Percentiles rank a stretch among this genome's conserved stretches.
phyloP scores from a whole-genome alignment of 371 early-diverging fungal genomes.

The Circinella minor region DNA sequence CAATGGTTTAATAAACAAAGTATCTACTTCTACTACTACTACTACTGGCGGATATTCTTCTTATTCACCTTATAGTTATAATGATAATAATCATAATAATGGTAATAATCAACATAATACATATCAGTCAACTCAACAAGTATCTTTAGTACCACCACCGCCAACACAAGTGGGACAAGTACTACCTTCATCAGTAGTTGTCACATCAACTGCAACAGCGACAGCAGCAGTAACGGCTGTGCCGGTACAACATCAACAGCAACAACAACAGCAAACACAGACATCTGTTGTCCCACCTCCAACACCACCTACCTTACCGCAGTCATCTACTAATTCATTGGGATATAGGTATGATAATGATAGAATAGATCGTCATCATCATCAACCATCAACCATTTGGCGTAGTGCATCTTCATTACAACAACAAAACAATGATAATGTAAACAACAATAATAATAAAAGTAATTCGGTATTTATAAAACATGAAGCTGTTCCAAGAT shows the following conservation, averaged over 20 bases:
- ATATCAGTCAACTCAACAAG: neutral
- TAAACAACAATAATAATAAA: slow-evolving; percentile 6
- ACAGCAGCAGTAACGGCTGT: slow-evolving; percentile 3
- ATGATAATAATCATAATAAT: neutral
- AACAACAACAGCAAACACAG: neutral
- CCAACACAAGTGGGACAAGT: no score
- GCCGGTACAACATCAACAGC: slow-evolving; percentile 1
- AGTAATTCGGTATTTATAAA: neutral
- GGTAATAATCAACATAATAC: neutral
- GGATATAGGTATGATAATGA: neutral
- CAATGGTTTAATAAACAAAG: no score
- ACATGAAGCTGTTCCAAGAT: neutral
- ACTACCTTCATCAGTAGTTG: no score
- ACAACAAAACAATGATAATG: neutral
- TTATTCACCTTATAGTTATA: slow-evolving; percentile 9
- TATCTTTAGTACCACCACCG: neutral
- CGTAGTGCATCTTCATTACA: neutral
- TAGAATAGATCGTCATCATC: neutral
- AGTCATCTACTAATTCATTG: neutral
- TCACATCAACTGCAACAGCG: neutral
- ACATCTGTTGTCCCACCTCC: neutral
- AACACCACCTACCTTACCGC: neutral
- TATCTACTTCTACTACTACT: neutral
- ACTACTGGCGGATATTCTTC: neutral
- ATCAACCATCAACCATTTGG: neutral